Conservation (phyloP, 78 protist genomes). For the Thecamonas trahens region DNA sequence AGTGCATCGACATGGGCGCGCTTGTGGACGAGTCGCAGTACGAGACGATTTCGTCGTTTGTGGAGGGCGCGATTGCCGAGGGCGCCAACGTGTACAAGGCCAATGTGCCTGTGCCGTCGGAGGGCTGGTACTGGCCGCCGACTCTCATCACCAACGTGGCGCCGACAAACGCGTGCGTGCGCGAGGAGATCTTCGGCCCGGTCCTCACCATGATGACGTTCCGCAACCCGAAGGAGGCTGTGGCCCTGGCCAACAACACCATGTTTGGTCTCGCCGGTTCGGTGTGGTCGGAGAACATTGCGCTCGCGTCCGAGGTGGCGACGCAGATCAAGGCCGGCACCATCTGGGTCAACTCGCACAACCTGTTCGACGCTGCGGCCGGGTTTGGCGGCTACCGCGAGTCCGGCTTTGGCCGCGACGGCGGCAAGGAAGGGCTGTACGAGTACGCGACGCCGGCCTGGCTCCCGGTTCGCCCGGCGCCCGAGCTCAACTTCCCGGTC, state of each 20-base stretch:
- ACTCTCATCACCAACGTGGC: conserved; percentile 3
- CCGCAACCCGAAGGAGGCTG: conserved; percentile 29
- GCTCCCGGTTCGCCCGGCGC: no score
- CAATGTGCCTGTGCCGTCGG: not conserved
- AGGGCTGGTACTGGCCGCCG: conserved; percentile 6
- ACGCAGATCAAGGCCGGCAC: conserved; percentile 33
- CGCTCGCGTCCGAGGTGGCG: conserved; percentile 3
- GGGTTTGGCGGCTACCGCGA: conserved; percentile 54
- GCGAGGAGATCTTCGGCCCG: conserved; percentile 80
- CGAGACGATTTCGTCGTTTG: conserved; percentile 1
- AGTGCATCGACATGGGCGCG: conserved; percentile 26
- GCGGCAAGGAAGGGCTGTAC: conserved; percentile 20
- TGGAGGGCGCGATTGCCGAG: not conserved
- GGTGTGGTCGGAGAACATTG: conserved; percentile 23
- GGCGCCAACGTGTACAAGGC: conserved; percentile 5
- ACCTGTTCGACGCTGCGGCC: conserved; percentile 30
- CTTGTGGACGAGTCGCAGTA: conserved; percentile 7
- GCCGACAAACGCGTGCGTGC: not conserved
- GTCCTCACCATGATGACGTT: conserved; percentile 32
- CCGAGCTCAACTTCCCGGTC: no score
- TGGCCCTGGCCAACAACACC: conserved; percentile 39
- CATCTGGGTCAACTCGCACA: conserved; percentile 50
- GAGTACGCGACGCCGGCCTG: conserved; percentile 5
- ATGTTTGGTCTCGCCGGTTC: conserved; percentile 36
- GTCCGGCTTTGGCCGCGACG: conserved; percentile 51